phyloP scores from a whole-genome alignment of 176 grass and related monocot genomes.

The Cocos nucifera region DNA sequence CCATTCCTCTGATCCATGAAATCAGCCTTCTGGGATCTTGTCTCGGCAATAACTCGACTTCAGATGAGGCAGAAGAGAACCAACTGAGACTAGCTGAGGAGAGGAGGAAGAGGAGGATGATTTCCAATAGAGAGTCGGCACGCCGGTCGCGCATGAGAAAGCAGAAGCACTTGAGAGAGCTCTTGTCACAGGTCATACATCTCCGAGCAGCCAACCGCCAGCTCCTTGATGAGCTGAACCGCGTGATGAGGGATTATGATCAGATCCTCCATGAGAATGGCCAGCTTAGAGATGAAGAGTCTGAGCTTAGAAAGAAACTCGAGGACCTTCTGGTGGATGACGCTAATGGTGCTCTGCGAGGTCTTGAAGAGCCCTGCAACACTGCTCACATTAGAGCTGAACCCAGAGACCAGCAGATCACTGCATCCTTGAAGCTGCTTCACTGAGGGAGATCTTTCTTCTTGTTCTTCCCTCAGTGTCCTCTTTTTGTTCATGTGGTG shows the following conservation, averaged over 20 bases:
- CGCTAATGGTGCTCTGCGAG: no score
- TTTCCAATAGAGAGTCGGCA: slow-evolving; percentile 83
- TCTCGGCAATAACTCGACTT: slow-evolving; percentile 28
- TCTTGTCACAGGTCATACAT: slow-evolving; percentile 40
- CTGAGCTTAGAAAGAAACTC: slow-evolving; percentile 43
- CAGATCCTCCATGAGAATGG: slow-evolving; percentile 39
- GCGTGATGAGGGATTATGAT: slow-evolving; percentile 21
- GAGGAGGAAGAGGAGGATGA: slow-evolving; percentile 59
- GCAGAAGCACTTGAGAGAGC: slow-evolving; percentile 62
- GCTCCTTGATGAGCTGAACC: slow-evolving; percentile 73
- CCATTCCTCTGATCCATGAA: slow-evolving; percentile 32
- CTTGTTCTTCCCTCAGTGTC: no score
- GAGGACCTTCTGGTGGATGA: slow-evolving; percentile 1
- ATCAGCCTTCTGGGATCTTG: slow-evolving; percentile 16
- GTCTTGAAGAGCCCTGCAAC: no score
- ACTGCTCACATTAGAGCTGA: no score
- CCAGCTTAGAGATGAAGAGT: slow-evolving; percentile 42
- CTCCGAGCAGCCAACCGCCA: slow-evolving; percentile 39
- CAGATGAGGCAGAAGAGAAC: slow-evolving; percentile 25
- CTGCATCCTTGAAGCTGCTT: no score
- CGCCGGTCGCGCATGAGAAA: slow-evolving; percentile 68
- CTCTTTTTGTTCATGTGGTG: no score
- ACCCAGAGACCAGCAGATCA: no score
- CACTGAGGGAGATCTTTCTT: no score
- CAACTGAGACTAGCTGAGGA: slow-evolving; percentile 38